Evolutionary conservation across 345 rosid genomes (phyloP).

Genomic region (Boechera stricta): DNA sequence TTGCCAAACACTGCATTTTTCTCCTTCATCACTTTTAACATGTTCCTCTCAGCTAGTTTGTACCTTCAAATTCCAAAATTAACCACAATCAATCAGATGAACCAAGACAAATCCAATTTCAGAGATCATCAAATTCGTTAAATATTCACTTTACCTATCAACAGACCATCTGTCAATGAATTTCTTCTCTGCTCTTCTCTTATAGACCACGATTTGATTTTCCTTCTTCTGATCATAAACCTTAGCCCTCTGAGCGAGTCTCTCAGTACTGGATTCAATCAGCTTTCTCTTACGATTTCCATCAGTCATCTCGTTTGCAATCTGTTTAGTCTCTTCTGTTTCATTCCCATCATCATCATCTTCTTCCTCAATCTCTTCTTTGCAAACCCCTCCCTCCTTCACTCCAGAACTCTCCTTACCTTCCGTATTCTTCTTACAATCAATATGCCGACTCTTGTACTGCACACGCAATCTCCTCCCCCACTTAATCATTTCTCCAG

Average conservation of each 20-base stretch:
- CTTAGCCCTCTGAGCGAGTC: conserved; percentile 40
- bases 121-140: conserved; percentile 17
- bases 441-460: conserved; percentile 47
- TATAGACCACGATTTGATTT: conserved; percentile 51
- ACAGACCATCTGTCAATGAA: conserved; percentile 76
- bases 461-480: conserved; percentile 70
- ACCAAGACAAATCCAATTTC: conserved; percentile 3
- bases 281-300: conserved; percentile 52
- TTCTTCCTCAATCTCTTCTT: conserved; percentile 26
- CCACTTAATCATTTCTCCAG: conserved; percentile 67
- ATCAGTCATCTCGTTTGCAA: background rate
- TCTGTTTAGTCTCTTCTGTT: conserved; percentile 11
- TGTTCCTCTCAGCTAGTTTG: conserved; percentile 78
- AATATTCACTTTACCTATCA: conserved; percentile 58
- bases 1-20: conserved; percentile 71
- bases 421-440: conserved; percentile 23
- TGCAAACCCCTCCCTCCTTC: conserved; percentile 35
- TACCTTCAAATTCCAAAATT: conserved; percentile 59
- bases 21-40: conserved; percentile 86
- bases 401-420: conserved; percentile 24
- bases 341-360: conserved; percentile 40
- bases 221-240: conserved; percentile 45
- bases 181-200: conserved; percentile 49
- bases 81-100: background rate
- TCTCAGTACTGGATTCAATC: conserved; percentile 31